phyloP scores from a whole-genome alignment of 2,329 filamentous ascomycete genomes.

The Neurospora sp. region DNA sequence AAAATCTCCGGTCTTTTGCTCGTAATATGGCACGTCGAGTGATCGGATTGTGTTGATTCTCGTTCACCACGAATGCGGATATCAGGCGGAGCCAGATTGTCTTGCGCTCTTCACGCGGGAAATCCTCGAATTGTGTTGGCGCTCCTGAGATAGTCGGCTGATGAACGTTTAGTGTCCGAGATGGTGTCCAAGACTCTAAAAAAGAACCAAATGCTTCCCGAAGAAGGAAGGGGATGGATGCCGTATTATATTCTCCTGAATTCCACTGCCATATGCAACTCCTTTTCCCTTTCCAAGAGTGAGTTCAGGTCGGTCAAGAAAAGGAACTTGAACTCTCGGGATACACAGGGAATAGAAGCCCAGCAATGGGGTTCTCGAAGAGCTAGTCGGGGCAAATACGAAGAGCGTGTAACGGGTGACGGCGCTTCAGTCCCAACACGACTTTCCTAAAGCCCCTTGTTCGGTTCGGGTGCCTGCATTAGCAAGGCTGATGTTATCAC shows the following conservation, averaged over 20 bases:
- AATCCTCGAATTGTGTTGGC: neutral
- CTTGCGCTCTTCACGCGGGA: neutral
- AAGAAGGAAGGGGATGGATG: neutral
- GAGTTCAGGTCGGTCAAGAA: neutral
- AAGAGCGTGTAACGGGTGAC: conserved; percentile 18
- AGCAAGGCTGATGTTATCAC: conserved; percentile 8
- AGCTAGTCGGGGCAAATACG: conserved; percentile 9
- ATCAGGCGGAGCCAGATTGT: neutral
- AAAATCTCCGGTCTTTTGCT: neutral
- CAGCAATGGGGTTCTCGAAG: neutral
- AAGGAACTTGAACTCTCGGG: neutral
- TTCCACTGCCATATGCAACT: neutral
- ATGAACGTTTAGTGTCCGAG: neutral
- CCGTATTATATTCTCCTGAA: neutral
- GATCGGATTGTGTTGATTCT: neutral
- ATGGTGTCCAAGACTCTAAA: neutral
- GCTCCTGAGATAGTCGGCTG: neutral
- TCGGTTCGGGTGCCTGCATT: conserved; percentile 11
- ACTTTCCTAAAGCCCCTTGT: conserved; percentile 5
- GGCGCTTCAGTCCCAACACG: conserved; percentile 1
- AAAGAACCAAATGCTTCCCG: neutral
- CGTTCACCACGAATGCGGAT: neutral
- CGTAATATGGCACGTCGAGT: neutral
- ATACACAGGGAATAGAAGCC: neutral
- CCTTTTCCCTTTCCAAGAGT: neutral